A percentile compares a stretch with the other conserved stretches of the same genome.
Conservation (phyloP, 169 alveolate genomes). For the Eimeria praecox region DNA sequence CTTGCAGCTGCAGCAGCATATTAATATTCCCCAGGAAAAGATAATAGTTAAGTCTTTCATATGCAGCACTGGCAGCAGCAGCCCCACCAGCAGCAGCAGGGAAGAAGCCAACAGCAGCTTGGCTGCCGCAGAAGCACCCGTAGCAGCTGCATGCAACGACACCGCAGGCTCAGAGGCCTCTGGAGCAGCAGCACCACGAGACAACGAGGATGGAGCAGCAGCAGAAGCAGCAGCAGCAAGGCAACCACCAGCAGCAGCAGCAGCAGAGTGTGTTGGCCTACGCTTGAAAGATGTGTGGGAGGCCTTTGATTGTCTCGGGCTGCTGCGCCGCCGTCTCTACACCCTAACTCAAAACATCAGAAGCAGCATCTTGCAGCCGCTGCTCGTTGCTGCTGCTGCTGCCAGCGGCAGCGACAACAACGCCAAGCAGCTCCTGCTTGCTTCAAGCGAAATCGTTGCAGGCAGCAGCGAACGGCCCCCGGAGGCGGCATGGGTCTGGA, state of each 20-base stretch:
- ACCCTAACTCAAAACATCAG: not conserved
- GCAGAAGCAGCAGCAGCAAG: not conserved
- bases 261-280: not conserved
- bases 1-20: conserved; percentile 42
- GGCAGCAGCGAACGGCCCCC: not conserved
- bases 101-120: not conserved
- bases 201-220: not conserved
- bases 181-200: conserved; percentile 8
- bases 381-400: conserved; percentile 13
- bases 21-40: not conserved
- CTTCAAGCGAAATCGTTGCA: not conserved
- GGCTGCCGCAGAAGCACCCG: not conserved
- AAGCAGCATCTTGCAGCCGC: conserved; percentile 16
- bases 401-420: not conserved
- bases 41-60: not conserved
- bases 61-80: not conserved
- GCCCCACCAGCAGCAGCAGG: not conserved
- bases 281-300: conserved; percentile 39
- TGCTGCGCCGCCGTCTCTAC: conserved; percentile 38
- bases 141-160: not conserved
- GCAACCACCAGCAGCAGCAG: not conserved
- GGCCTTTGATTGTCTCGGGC: conserved; percentile 3
- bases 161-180: not conserved
- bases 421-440: not conserved
- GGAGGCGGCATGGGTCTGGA: not conserved